Conservation (phyloP, 139 green algal species). For the Chlorella vulgaris region DNA sequence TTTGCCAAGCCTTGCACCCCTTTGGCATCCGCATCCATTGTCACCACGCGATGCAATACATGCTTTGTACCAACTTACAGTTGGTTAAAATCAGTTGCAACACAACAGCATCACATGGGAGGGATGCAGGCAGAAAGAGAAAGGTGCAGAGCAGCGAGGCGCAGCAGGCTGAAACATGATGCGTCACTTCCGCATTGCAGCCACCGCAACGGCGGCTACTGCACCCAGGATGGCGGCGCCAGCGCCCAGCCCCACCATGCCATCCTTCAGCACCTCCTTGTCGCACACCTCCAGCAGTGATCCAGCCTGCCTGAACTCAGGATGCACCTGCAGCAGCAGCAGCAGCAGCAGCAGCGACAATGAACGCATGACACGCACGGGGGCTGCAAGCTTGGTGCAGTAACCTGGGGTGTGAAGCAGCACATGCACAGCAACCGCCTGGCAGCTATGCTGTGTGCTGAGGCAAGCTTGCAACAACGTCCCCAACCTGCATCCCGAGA, state of each 20-base stretch:
- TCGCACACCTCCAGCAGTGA: constrained; percentile 35
- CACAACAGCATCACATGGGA: not conserved
- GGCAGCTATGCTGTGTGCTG: no score
- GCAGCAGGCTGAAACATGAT: not conserved
- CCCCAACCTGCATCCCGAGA: no score
- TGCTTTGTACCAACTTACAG: not conserved
- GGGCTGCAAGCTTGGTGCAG: no score
- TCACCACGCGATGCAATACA: not conserved
- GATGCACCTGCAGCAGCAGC: constrained; percentile 19
- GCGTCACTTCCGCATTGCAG: not conserved
- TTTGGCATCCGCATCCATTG: not conserved
- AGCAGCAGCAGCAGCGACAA: not conserved
- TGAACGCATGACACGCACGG: no score
- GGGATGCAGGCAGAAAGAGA: not conserved
- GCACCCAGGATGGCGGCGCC: constrained; percentile 22
- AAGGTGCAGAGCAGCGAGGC: not conserved
- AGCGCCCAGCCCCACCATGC: constrained; percentile 28
- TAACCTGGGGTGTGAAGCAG: no score
- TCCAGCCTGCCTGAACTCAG: constrained; percentile 35
- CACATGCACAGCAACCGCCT: no score
- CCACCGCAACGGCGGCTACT: constrained; percentile 6
- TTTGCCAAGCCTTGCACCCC: no score
- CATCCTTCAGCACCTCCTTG: constrained; percentile 32
- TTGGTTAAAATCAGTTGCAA: not conserved
- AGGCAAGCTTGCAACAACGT: no score